Conservation (phyloP, 1,284 basidiomycete species). For the Ceratobasidium sp. region DNA sequence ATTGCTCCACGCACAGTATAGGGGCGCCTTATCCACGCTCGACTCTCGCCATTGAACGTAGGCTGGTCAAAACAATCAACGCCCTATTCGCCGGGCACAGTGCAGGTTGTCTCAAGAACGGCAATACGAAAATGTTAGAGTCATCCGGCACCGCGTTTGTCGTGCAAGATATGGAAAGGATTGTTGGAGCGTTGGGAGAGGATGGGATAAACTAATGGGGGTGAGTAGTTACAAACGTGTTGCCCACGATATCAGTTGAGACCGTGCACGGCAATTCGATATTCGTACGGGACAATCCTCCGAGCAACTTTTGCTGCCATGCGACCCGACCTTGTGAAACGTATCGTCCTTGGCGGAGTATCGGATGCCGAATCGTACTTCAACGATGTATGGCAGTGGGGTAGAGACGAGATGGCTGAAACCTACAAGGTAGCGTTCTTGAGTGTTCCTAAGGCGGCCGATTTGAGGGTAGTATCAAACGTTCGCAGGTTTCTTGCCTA, state of each 20-base stretch:
- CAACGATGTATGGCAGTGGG: slow-evolving; percentile 46
- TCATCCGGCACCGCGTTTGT: slow-evolving; percentile 46
- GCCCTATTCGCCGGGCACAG: not conserved
- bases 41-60: not conserved
- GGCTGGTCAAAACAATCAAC: not conserved
- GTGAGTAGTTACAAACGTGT: slow-evolving; percentile 12
- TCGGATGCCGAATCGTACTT: slow-evolving; percentile 43
- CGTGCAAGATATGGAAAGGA: slow-evolving; percentile 47
- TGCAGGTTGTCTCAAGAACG: slow-evolving; percentile 44
- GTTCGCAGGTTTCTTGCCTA: slow-evolving; percentile 41
- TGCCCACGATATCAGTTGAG: not conserved
- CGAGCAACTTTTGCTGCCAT: slow-evolving; percentile 47
- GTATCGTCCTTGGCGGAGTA: slow-evolving; percentile 48
- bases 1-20: not conserved
- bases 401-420: slow-evolving; percentile 44
- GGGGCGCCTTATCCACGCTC: slow-evolving; percentile 10
- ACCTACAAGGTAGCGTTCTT: slow-evolving; percentile 42
- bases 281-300: slow-evolving; percentile 48
- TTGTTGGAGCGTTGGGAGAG: slow-evolving; percentile 48
- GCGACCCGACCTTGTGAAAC: slow-evolving; percentile 34
- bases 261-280: not conserved
- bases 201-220: slow-evolving; percentile 48
- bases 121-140: slow-evolving; percentile 43
- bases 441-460: too few relatives aligned
- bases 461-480: not conserved